Base-by-base conservation (phyloP, 2,329 filamentous ascomycete species). In the Nothopassalora personata region DNA sequence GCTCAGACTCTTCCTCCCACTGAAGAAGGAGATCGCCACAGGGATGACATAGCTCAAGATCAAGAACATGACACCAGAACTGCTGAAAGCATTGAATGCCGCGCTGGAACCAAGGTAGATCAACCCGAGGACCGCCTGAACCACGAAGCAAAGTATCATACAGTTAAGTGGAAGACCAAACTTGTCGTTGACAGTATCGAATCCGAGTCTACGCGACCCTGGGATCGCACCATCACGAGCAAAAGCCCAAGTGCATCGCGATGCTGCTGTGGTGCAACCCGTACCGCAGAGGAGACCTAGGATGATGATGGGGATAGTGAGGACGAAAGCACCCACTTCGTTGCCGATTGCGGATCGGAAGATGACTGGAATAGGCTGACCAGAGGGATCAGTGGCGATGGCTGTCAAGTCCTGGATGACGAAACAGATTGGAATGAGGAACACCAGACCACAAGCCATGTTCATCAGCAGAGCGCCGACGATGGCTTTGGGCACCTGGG, bases 401-500 rank as follows among this genome's bases (percentile, higher is more conserved):
- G 75, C 74, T 48, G 76, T 72, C 59, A 88, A 79, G 54, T 88
- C 82, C 55, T 86, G 86, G 5, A 90, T 77, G 59, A 89, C 85
- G 71, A 89, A 90, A 66, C 86, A 78, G 57, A 90, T 75, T 1
- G 86, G 86, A 57, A 90, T 80, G 64, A 90, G 76, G 75, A 88
- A 88, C 64, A 89, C 73, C 28, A 90, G 78, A 45, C 87, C 87
- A 61, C 81, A 83, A 63, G 87, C 68, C 53, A 81, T 83, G 78
- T 90, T 89, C 74, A 89, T 80, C 65, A 85, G 64, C 65, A 89
- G 80, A 63, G 86, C 65, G 36, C 67, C 66, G 49, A 89, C 85
- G 84, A 90, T 88, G 66, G 87, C 87, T 72, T 86, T 87, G 65
- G 87, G 86, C 7, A 89, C 86, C 71, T 89, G 87, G 2, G 79